Conservation (phyloP, 1,284 basidiomycete species). For the Malassezia dermatis region DNA sequence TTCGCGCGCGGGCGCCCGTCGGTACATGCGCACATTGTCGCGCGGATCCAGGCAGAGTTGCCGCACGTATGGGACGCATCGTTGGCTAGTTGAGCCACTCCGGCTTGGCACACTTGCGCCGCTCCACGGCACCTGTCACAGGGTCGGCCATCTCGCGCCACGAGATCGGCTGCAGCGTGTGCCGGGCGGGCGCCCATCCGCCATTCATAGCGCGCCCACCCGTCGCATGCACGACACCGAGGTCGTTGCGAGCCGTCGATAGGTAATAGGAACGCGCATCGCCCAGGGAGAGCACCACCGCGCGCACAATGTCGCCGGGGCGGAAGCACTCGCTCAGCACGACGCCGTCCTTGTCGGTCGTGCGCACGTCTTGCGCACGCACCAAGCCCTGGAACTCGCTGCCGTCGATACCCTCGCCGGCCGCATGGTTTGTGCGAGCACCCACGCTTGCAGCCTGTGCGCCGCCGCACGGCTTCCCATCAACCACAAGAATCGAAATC, state of each 20-base stretch:
- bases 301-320: constrained; percentile 87
- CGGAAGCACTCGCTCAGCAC: constrained; percentile 90
- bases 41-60: neutral
- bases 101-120: constrained; percentile 80
- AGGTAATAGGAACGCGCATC: constrained; percentile 63
- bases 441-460: constrained; percentile 7
- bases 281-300: constrained; percentile 57
- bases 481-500: constrained; percentile 76
- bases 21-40: neutral
- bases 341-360: constrained; percentile 82
- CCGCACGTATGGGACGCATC: neutral
- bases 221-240: constrained; percentile 59
- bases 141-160: constrained; percentile 89
- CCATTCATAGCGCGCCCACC: neutral
- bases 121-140: constrained; percentile 67
- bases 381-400: constrained; percentile 77
- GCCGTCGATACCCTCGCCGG: constrained; percentile 37
- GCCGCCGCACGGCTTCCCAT: constrained; percentile 60
- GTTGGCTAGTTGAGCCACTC: constrained; percentile 18
- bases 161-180: constrained; percentile 52
- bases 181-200: constrained; percentile 20
- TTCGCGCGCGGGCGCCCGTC: constrained; percentile 29
- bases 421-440: constrained; percentile 33
- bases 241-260: constrained; percentile 82
- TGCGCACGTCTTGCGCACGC: constrained; percentile 64